Base-by-base conservation (phyloP, 2,329 filamentous ascomycete genomes). In the Rachicladosporium sp. region DNA sequence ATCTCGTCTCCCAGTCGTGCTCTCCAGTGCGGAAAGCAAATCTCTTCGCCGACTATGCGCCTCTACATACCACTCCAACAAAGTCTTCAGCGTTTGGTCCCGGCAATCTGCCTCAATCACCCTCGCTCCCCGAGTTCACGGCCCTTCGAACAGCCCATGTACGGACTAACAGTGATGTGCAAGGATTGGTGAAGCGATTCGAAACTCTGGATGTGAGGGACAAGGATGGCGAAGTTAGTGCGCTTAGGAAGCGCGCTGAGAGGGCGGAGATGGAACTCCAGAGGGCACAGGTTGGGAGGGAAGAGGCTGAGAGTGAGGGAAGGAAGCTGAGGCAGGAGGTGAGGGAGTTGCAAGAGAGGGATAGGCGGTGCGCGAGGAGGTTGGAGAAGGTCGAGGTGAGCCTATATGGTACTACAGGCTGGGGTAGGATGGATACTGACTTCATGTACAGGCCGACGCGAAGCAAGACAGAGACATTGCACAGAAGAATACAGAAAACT, bases 251-350 rank as follows among this genome's bases (percentile, higher is more conserved):
- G 38, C 60, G 61, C 38, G 64, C 66, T 44, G 61, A 67, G 43
- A 60, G 61, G 40, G 64, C 66, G 44, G 61, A 67, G 43, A 55
- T 62, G 7, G 59, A 65, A 36, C 44, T 69, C 29, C 56, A 62
- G 30, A 60, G 65, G 37, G 62, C 67, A 11, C 62, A 65, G 47
- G 58, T 62, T 41, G 62, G 58, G 12, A 46, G 61, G 21, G 81
- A 87, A 54, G 78, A 82, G 61, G 78, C 80, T 9, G 81, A 85
- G 62, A 65, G 63, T n/a, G 79, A 85, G 51, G 69, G 78, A 63
- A 70, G 73, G 45, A 69, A 70, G 32, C 71, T 75, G 50, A 70
- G 71, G 44, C 78, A 67, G 44, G 71, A 79, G 38, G 46, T 78
- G 10, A 78, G 82, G 4, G 79, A 85, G 45, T 72, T 75, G 8